Evolutionary conservation across 2,329 filamentous ascomycete genomes (phyloP), one percentile per base, ranked within the genome.

Genomic region (Zopfia rhizophila): DNA sequence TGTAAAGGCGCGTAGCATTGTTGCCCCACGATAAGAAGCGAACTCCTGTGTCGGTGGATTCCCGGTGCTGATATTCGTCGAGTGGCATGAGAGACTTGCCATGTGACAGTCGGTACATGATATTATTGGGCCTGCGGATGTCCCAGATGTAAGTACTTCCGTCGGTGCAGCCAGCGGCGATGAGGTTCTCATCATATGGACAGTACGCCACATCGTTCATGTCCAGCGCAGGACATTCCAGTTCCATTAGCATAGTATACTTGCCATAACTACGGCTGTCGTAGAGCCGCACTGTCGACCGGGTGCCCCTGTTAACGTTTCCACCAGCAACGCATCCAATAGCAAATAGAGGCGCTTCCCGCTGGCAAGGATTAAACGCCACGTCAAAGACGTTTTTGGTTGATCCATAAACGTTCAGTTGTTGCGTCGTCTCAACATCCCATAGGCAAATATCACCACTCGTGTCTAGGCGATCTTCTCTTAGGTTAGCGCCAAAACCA

Each of bases 81-180:
- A 82, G 65, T 3, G 81, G 76, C 45, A 75, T 76, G 1, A 83
- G 56, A 0, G 82, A 77, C 0, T 65, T 56, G 0, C 77, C 81
- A 55, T 87, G 84, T 2, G 56, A 52, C 2, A 87, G 67, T 7
- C 61, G 65, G 45, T 82, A 80, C 0, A 86, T 60, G 7, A 78
- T 69, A 12, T 62, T 50, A 24, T 76, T 67, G 1, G 73, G 71
- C 11, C 68, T 68, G 1, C 84, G 79, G 19, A 73, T 63, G 59
- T 87, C 84, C 82, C 83, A 87, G 4, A 86, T 72, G 61, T 85
- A 86, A 0, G 81, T 80, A 21, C 72, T 72, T 2, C 83, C 82
- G 61, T 85, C 76, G 0, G 84, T 86, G 51, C 83, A 85, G 8
- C 82, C 82, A 10, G 81, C 82, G 6, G 82, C 80, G 10, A 86